Base-by-base conservation (phyloP, 345 rosid species). In the Lagerstroemia speciosa region DNA sequence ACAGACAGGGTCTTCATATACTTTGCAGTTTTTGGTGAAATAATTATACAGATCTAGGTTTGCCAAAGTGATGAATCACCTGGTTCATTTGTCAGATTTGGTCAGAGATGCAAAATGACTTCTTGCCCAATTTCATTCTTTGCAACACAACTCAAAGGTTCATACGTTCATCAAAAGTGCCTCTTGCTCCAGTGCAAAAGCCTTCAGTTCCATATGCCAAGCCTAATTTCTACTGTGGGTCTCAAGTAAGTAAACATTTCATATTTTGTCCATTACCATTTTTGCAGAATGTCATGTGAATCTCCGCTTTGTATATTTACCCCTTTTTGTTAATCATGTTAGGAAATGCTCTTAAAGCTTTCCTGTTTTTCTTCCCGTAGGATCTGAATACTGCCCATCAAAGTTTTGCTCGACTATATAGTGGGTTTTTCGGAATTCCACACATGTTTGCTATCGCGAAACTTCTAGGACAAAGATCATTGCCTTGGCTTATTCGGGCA, bases 71-170 rank as follows among this genome's bases (percentile, higher is more conserved):
- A 37, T 17, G 36, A 60, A 64, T 68, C 32, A 31, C 62, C 64
- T 48, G 26, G 61, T 60, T 70, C 43, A 50, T 69, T 68, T 65
- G 65, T 57, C 78, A 94, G 99, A 87, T 94, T 72, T 94, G 98
- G 99, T 91, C 99, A 71, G 99, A 94, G 86, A 91, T 94, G 96
- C 97, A 88, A 82, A 83, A 78, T 67, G 99, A 94, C 82, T 94
- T 94, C 90, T 70, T 94, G 79, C 99, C 98, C 43, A 94, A 89
- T 85, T 94, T 94, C 81, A 83, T 94, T 72, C 90, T 94, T 65
- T 94, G 99, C 82, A 91, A 94, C 77, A 94, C 98, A 33, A 94
- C 99, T 70, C 99, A 94, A 67, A 88, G 98, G 50, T 91, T 94
- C 76, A 80, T 94, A 67, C 86, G 97, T 40, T 91, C 97, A 73